These are phyloP conservation scores for Fusarium illudens DNA, from an alignment of 2,329 filamentous ascomycete species.

Conservation along the genomic window DNA sequence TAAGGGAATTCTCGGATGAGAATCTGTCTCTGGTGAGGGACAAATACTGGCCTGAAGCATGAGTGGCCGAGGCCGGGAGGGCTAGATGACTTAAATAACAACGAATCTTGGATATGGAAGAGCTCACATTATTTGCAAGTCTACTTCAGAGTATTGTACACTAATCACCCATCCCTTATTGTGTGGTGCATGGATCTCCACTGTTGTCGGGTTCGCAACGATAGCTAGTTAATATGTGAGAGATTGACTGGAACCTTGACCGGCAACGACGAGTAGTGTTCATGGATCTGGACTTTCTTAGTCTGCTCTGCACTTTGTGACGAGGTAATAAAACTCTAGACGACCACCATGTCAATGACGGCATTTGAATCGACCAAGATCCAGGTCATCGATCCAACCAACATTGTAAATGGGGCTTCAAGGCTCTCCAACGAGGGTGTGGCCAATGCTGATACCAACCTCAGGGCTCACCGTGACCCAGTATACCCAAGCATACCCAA, in stretches of 20 bases:
- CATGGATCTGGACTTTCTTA: no score
- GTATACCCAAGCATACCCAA: not conserved
- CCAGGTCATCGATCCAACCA: not conserved
- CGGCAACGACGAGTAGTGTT: no score
- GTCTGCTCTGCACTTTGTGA: no score
- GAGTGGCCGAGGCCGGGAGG: not conserved
- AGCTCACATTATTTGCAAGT: no score
- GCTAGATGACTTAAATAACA: not conserved
- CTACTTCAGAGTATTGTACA: no score
- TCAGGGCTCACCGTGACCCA: not conserved
- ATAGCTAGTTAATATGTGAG: no score
- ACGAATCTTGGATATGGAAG: not conserved
- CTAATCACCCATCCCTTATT: no score
- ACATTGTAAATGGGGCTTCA: not conserved
- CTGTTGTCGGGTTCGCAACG: no score
- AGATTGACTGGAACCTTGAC: no score
- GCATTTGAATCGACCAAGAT: not conserved
- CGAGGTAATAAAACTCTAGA: not conserved
- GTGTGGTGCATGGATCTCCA: no score
- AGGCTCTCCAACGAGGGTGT: not conserved
- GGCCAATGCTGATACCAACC: not conserved
- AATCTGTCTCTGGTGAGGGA: slow-evolving; percentile 18
- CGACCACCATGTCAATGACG: not conserved
- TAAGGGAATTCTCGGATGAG: slow-evolving; percentile 15
- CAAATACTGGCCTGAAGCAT: slow-evolving; percentile 14